Evolutionary conservation across 371 early-diverging fungal genomes (phyloP).

Genomic region (Rhizopus sp.): DNA sequence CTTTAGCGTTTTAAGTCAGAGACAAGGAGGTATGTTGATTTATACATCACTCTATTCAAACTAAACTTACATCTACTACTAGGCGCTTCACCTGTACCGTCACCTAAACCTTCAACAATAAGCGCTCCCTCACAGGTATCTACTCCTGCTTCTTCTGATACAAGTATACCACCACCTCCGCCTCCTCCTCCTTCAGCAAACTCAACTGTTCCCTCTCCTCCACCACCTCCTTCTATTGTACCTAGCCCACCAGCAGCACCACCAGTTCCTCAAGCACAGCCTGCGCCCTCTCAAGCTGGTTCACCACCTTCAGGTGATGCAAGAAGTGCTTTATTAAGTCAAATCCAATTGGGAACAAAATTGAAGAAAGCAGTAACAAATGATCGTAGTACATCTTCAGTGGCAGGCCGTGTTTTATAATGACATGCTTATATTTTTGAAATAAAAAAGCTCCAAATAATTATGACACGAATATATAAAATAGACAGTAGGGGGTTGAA

Average conservation of each 20-base stretch:
- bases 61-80: not conserved
- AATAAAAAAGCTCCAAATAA: not conserved
- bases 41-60: not conserved
- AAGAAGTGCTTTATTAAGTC: constrained; percentile 43
- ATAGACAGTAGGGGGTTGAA: too few relatives aligned
- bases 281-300: constrained; percentile 9
- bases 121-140: constrained; percentile 11
- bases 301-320: constrained; percentile 23
- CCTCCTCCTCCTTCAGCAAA: constrained; percentile 10
- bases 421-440: constrained; percentile 2
- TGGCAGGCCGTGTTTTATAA: constrained; percentile 33
- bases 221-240: constrained; percentile 19
- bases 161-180: constrained; percentile 12
- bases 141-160: constrained; percentile 15
- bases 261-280: constrained; percentile 17
- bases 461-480: too few relatives aligned
- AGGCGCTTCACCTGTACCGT: constrained; percentile 6
- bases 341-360: constrained; percentile 42
- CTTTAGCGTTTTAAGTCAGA: constrained; percentile 43
- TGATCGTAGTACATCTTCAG: constrained; percentile 43
- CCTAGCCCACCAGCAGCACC: constrained; percentile 20
- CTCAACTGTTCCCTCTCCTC: constrained; percentile 18
- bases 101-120: constrained; percentile 20
- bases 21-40: constrained; percentile 15
- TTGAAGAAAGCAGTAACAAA: constrained; percentile 40